These are phyloP conservation scores for Eucalyptus rudis DNA, from an alignment of 345 rosid species.

Conservation along the genomic window DNA sequence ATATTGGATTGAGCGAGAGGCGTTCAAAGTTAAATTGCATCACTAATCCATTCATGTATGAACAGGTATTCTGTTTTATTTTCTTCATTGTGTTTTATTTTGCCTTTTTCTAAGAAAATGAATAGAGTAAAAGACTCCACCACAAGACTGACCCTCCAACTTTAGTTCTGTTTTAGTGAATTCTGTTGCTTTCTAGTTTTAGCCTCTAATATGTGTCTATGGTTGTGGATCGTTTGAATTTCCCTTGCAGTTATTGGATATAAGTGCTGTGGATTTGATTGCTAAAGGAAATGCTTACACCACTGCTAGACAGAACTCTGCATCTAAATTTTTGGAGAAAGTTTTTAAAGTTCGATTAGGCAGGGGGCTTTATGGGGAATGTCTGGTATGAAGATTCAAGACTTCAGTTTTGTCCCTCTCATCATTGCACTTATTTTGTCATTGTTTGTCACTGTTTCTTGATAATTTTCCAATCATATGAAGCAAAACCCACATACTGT, in stretches of 20 bases:
- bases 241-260: constrained; percentile 41
- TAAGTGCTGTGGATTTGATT: constrained; percentile 37
- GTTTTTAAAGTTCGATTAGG: constrained; percentile 51
- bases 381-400: constrained; percentile 40
- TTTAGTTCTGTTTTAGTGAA: not conserved
- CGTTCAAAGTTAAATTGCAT: constrained; percentile 53
- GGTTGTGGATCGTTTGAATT: not conserved
- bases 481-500: not conserved
- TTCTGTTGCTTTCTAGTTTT: not conserved
- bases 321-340: constrained; percentile 53
- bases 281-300: constrained; percentile 36
- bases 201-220: not conserved
- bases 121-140: not conserved
- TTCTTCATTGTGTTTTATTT: not conserved
- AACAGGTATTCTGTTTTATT: constrained; percentile 34
- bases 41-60: constrained; percentile 55
- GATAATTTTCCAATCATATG: not conserved
- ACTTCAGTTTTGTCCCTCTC: not conserved
- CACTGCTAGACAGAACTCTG: constrained; percentile 30
- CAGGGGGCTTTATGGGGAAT: constrained; percentile 89
- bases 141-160: not conserved
- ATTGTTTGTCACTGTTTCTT: not conserved
- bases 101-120: not conserved
- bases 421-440: not conserved
- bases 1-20: constrained; percentile 51